A percentile compares a stretch with the other conserved stretches of the same genome.
These are phyloP conservation scores for Cercospora sp. DNA, from an alignment of 2,329 filamentous ascomycete species.

Conservation along the genomic window DNA sequence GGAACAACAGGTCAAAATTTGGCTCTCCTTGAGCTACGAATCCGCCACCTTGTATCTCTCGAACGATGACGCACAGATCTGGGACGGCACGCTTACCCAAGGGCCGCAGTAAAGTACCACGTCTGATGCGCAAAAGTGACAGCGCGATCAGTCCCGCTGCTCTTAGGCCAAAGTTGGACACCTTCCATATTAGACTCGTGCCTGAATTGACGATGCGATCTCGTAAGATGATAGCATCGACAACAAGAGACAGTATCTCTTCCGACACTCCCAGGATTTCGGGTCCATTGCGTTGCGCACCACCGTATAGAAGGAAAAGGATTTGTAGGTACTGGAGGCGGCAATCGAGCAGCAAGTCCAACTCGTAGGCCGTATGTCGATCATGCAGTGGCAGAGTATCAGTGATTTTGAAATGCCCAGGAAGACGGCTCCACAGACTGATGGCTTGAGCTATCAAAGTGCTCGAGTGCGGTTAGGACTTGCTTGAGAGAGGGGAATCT, in stretches of 20 bases:
- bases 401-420: background rate
- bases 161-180: background rate
- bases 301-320: background rate
- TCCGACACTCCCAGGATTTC: background rate
- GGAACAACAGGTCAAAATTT: background rate
- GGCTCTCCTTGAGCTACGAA: background rate
- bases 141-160: background rate
- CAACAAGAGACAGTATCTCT: background rate
- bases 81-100: background rate
- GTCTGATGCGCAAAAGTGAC: background rate
- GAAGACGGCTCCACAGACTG: background rate
- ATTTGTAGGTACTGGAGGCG: background rate
- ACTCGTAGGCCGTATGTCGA: background rate
- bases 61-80: background rate
- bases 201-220: background rate
- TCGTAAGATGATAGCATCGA: background rate
- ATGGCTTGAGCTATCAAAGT: background rate
- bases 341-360: background rate
- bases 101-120: background rate
- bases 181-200: background rate
- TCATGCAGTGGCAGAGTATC: background rate
- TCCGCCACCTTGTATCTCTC: background rate
- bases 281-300: background rate
- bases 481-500: background rate
- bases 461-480: background rate